phyloP scores from a whole-genome alignment of 805 yeast species.

The Lipomyces japonicus region DNA sequence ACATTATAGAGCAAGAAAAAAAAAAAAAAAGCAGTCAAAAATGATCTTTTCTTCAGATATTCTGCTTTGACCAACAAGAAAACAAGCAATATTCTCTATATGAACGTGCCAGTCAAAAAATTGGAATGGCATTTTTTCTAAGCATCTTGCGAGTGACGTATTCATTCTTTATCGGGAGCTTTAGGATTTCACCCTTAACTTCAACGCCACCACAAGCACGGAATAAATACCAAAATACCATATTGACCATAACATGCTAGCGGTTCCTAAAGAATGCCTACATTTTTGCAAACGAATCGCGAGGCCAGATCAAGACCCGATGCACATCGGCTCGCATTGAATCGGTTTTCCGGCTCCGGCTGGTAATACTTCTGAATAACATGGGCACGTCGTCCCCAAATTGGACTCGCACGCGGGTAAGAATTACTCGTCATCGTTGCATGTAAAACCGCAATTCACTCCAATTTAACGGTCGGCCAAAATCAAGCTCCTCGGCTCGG shows the following conservation, averaged over 20 bases:
- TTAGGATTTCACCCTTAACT: background rate
- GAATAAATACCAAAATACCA: conserved; percentile 5
- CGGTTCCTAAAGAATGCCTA: background rate
- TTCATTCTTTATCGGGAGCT: background rate
- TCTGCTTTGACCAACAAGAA: too few species aligned
- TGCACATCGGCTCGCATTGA: background rate
- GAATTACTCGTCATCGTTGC: background rate
- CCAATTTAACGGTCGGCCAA: conserved; percentile 3
- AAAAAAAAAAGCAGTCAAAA: too few species aligned
- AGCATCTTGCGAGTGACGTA: too few species aligned
- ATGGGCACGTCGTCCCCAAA: conserved; percentile 15
- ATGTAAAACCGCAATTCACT: conserved; percentile 9
- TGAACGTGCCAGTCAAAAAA: too few species aligned
- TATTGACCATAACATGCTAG: conserved; percentile 5
- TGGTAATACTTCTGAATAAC: conserved; percentile 5
- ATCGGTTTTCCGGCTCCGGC: background rate
- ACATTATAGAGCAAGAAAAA: too few species aligned
- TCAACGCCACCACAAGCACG: conserved; percentile 6
- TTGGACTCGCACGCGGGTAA: background rate
- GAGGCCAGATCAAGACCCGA: conserved; percentile 3
- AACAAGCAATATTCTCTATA: too few species aligned
- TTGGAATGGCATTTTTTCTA: too few species aligned
- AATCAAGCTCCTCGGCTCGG: background rate
- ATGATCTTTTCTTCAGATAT: too few species aligned
- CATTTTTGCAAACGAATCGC: background rate